phyloP scores from a whole-genome alignment of 169 alveolate species.

The Eimeria tenella region DNA sequence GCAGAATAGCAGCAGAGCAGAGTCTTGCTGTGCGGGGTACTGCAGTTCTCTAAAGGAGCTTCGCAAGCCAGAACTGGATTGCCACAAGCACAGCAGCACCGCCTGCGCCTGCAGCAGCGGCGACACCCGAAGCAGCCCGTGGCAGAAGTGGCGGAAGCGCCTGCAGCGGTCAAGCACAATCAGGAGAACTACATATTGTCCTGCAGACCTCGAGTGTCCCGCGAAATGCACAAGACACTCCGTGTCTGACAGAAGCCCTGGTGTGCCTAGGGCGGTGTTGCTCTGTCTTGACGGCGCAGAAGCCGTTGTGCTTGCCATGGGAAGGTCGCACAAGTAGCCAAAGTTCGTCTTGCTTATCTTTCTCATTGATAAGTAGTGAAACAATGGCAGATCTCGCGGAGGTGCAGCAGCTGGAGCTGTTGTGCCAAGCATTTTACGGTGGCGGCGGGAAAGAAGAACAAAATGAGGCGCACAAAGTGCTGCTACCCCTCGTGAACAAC shows the following conservation, averaged over 20 bases:
- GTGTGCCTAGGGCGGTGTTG: conserved; percentile 64
- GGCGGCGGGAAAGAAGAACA: conserved; percentile 84
- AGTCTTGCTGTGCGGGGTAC: neutral
- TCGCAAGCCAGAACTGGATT: neutral
- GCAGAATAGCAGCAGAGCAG: neutral
- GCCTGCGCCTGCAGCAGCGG: conserved; percentile 30
- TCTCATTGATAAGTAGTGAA: conserved; percentile 30
- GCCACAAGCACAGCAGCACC: conserved; percentile 20
- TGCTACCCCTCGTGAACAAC: conserved; percentile 91
- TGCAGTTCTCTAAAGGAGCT: conserved; percentile 1
- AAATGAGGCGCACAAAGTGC: conserved; percentile 94
- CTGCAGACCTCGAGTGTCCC: neutral
- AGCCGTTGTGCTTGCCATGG: conserved; percentile 47
- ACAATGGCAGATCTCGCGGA: conserved; percentile 74
- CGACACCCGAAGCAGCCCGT: neutral
- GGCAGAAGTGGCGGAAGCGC: conserved; percentile 7
- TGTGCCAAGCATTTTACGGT: conserved; percentile 82
- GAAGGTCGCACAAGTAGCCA: conserved; percentile 49
- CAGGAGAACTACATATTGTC: neutral
- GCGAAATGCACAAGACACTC: conserved; percentile 31
- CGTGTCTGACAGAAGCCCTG: conserved; percentile 4
- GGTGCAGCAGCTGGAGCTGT: conserved; percentile 83
- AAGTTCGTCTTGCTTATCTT: conserved; percentile 23
- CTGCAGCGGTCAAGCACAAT: neutral
- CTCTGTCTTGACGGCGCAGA: neutral